phyloP scores from a whole-genome alignment of 257 asterid species.

The Prunella vulgaris region DNA sequence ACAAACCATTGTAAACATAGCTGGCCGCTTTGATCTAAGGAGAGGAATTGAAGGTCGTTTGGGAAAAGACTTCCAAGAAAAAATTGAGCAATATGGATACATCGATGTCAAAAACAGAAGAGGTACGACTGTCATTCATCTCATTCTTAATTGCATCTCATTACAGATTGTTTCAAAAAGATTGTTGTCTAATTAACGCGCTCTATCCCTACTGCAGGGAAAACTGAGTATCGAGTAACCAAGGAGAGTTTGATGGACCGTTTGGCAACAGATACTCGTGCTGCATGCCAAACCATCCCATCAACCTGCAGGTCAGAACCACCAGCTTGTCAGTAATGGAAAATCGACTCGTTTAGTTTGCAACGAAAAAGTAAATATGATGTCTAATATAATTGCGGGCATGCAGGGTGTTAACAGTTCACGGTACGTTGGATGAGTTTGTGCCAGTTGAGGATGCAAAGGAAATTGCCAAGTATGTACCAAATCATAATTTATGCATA shows the following conservation, averaged over 20 bases:
- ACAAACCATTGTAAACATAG: constrained; percentile 52
- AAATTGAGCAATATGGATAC: constrained; percentile 52
- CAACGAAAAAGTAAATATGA: too few species aligned
- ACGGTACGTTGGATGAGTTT: constrained; percentile 63
- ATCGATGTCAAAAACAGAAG: constrained; percentile 67
- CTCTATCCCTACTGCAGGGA: constrained; percentile 40
- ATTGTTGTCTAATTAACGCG: neutral
- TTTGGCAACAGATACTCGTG: constrained; percentile 52
- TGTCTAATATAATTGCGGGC: too few species aligned
- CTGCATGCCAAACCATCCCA: constrained; percentile 55
- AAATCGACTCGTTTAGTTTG: too few species aligned
- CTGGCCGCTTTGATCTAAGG: constrained; percentile 73
- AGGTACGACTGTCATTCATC: constrained; percentile 32
- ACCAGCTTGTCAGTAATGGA: too few species aligned
- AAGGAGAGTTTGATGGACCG: constrained; percentile 77
- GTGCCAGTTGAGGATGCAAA: constrained; percentile 74
- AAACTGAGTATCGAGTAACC: constrained; percentile 58
- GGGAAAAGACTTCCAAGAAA: constrained; percentile 61
- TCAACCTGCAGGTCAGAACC: constrained; percentile 56
- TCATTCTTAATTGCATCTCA: neutral
- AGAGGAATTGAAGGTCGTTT: constrained; percentile 85
- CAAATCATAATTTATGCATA: constrained; percentile 49
- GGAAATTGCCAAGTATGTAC: constrained; percentile 45
- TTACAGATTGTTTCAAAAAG: too few species aligned
- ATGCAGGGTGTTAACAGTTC: constrained; percentile 76